Evolutionary conservation across 345 rosid species (phyloP), one percentile per base, ranked within the genome.

Genomic region (Rhodamnia argentea): DNA sequence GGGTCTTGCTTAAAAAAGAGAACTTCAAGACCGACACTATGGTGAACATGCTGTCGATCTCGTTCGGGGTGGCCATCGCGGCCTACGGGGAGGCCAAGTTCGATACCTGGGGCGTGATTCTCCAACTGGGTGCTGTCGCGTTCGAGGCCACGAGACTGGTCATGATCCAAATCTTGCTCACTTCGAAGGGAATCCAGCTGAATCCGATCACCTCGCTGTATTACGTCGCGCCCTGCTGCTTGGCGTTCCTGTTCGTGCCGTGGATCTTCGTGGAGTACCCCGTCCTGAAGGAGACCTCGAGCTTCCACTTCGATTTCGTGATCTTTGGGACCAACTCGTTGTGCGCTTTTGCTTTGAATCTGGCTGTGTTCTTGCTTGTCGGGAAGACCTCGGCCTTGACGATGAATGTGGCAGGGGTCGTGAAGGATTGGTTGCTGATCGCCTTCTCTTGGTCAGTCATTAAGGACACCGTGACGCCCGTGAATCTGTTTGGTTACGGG

Each of bases 341-440:
- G 4, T 97, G 99, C 74, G 98, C 99, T 10, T 97, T 97, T 26
- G 99, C 99, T 0, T 85, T 97, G 92, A 97, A 97, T 87, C 95
- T 96, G 0, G 99, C 99, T 8, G 99, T 97, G 88, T 97, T 97
- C 92, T 89, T 97, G 85, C 96, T 97, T 14, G 98, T 97, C 14
- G 99, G 99, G 11, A 97, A 97, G 89, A 97, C 99, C 22, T 97
- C 99, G 1, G 99, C 99, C 20, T 89, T 97, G 89, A 96, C 99
- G 9, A 97, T 97, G 99, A 97, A 97, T 88, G 99, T 97, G 58
- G 99, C 99, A 57, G 99, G 99, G 75, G 98, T 96, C 12, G 99
- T 96, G 4, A 96, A 96, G 90, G 99, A 96, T 86, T 96, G 98
- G 99, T 84, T 97, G 24, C 88, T 97, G 93, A 97, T 97, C 37